These are phyloP conservation scores for Castanopsis chinensis DNA, from an alignment of 306 rosid species.

Conservation along the genomic window DNA sequence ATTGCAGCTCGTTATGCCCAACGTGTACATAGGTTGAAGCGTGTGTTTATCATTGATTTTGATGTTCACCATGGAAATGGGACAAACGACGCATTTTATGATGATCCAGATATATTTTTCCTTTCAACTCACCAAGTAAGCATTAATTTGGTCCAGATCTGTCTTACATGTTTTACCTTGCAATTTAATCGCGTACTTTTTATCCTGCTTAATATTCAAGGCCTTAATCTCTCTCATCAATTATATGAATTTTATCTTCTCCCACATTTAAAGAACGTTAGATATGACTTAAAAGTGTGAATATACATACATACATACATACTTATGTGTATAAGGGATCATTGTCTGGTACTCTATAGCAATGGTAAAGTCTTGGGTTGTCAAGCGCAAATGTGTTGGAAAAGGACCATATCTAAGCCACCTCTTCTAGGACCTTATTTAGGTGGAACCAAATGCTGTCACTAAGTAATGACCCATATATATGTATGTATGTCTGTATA, in stretches of 20 bases:
- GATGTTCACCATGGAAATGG: slow-evolving; percentile 98
- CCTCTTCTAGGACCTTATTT: not conserved
- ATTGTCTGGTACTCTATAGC: too few species aligned
- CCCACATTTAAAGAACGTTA: not conserved
- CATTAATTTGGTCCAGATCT: slow-evolving; percentile 14
- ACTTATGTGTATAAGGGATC: too few species aligned
- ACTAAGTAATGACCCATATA: not conserved
- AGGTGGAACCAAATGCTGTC: not conserved
- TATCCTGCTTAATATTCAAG: not conserved
- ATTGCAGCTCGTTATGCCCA: slow-evolving; percentile 96
- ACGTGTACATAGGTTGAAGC: slow-evolving; percentile 73
- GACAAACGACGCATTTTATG: slow-evolving; percentile 87
- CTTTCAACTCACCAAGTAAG: slow-evolving; percentile 97
- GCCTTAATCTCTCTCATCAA: not conserved
- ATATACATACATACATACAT: too few species aligned
- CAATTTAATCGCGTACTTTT: slow-evolving; percentile 3
- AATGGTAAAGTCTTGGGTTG: too few species aligned
- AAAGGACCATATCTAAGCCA: not conserved
- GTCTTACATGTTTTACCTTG: not conserved
- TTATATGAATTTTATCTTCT: not conserved
- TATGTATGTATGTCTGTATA: not conserved
- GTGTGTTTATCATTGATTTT: slow-evolving; percentile 88
- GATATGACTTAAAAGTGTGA: not conserved
- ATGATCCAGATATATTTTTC: slow-evolving; percentile 84
- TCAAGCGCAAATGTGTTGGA: too few species aligned